Evolutionary conservation across 441 rosid genomes (phyloP).

Genomic region (Croton setiger): DNA sequence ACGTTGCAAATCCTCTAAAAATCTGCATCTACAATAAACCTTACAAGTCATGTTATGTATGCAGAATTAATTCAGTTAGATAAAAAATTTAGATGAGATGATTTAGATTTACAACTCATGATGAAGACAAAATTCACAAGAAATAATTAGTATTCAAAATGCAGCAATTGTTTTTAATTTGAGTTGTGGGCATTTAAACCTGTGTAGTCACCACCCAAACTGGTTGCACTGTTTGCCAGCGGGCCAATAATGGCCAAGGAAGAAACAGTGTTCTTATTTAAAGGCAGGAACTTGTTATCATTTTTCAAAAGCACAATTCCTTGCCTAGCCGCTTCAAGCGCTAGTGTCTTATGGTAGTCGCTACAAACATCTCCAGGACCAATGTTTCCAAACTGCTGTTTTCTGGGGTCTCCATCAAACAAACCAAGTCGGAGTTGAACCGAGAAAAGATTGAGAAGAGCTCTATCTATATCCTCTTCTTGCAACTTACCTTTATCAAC

Average conservation of each 20-base stretch:
- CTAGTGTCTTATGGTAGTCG: slow-evolving; percentile 64
- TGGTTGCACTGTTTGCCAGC: slow-evolving; percentile 49
- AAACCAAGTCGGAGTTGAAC: slow-evolving; percentile 87
- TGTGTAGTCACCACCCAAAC: slow-evolving; percentile 86
- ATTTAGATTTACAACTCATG: too few species aligned
- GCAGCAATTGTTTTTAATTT: background rate
- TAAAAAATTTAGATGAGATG: background rate
- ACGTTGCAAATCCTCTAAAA: slow-evolving; percentile 14
- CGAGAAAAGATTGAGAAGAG: slow-evolving; percentile 57
- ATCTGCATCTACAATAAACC: background rate
- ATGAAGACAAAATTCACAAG: background rate
- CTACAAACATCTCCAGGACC: slow-evolving; percentile 74
- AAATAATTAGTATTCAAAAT: background rate
- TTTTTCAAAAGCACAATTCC: slow-evolving; percentile 90
- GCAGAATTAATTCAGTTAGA: background rate
- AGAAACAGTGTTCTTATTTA: slow-evolving; percentile 48
- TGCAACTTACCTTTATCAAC: slow-evolving; percentile 49
- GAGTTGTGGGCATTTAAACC: slow-evolving; percentile 54
- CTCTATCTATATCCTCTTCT: slow-evolving; percentile 61
- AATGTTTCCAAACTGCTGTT: slow-evolving; percentile 55
- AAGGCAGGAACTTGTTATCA: slow-evolving; percentile 53
- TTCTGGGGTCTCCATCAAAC: slow-evolving; percentile 71
- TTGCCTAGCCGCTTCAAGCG: slow-evolving; percentile 90
- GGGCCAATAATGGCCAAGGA: slow-evolving; percentile 80
- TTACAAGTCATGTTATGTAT: background rate